phyloP scores from a whole-genome alignment of 2,329 filamentous ascomycete species.

The Chaetothyriales sp. region DNA sequence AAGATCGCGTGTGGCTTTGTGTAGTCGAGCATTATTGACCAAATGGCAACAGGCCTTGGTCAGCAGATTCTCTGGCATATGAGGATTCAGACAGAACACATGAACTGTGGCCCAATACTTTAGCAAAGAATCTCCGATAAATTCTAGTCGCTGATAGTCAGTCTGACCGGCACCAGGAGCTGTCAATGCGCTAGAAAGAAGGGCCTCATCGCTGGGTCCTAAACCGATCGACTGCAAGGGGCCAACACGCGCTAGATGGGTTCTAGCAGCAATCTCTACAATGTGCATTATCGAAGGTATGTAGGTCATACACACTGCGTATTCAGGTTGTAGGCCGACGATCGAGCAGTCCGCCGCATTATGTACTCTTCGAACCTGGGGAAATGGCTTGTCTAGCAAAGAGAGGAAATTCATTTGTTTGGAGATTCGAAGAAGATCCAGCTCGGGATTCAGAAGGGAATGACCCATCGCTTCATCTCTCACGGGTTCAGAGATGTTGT shows the following conservation, averaged over 20 bases:
- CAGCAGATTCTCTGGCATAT: conserved; percentile 66
- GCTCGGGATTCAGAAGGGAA: not conserved
- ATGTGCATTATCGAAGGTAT: conserved; percentile 16
- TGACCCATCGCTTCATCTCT: not conserved
- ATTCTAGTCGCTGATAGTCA: conserved; percentile 76
- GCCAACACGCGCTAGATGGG: conserved; percentile 6
- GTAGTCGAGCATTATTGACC: conserved; percentile 64
- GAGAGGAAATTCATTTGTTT: not conserved
- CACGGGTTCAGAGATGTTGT: not conserved
- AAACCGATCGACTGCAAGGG: conserved; percentile 4
- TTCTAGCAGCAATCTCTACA: conserved; percentile 9
- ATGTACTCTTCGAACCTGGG: not conserved
- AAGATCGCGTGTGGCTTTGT: conserved; percentile 45
- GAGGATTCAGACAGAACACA: conserved; percentile 44
- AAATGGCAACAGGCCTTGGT: conserved; percentile 53
- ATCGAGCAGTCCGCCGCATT: conserved; percentile 9
- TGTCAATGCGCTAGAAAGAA: conserved; percentile 10
- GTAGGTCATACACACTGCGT: conserved; percentile 9
- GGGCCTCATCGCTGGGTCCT: conserved; percentile 2
- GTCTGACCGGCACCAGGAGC: conserved; percentile 1
- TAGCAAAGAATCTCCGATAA: conserved; percentile 70
- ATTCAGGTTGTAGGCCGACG: conserved; percentile 10
- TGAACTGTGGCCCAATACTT: conserved; percentile 61
- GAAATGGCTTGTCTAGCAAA: not conserved
- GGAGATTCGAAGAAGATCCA: not conserved